A percentile compares a stretch with the other conserved stretches of the same genome.
Conservation (phyloP, 345 rosid genomes). For the Populus tremula region DNA sequence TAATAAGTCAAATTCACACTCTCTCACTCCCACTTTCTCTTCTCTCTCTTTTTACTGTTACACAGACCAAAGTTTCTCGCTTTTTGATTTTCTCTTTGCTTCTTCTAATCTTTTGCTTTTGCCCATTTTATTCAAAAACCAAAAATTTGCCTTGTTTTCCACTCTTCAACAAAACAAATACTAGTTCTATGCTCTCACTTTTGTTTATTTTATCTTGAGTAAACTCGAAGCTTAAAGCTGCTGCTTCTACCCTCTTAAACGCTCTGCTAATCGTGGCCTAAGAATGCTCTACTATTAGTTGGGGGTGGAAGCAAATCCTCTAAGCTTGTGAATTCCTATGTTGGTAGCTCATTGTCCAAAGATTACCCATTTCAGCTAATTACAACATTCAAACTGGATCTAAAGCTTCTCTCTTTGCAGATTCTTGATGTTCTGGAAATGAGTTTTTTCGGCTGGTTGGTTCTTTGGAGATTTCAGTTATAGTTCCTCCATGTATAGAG, state of each 20-base stretch:
- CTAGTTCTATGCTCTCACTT: neutral
- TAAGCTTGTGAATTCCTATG: constrained; percentile 7
- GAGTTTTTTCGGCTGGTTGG: neutral
- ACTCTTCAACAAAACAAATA: neutral
- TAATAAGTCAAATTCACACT: neutral
- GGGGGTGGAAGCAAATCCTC: neutral
- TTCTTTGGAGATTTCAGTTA: neutral
- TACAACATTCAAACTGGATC: constrained; percentile 13
- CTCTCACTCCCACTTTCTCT: neutral
- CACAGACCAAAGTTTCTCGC: neutral
- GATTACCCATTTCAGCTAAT: constrained; percentile 5
- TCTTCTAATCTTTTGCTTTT: neutral
- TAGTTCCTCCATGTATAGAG: neutral
- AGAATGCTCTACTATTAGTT: neutral
- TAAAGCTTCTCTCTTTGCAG: constrained; percentile 1
- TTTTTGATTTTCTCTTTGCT: neutral
- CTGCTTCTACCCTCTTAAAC: neutral
- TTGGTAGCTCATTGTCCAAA: neutral
- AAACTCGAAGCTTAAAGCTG: neutral
- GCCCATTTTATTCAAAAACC: neutral
- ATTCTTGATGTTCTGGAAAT: neutral
- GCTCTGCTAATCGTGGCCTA: neutral
- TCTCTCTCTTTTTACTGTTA: neutral
- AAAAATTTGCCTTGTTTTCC: neutral
- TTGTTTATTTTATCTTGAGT: neutral